These are phyloP conservation scores for Cucumis melo DNA, from an alignment of 306 rosid genomes.

Conservation along the genomic window DNA sequence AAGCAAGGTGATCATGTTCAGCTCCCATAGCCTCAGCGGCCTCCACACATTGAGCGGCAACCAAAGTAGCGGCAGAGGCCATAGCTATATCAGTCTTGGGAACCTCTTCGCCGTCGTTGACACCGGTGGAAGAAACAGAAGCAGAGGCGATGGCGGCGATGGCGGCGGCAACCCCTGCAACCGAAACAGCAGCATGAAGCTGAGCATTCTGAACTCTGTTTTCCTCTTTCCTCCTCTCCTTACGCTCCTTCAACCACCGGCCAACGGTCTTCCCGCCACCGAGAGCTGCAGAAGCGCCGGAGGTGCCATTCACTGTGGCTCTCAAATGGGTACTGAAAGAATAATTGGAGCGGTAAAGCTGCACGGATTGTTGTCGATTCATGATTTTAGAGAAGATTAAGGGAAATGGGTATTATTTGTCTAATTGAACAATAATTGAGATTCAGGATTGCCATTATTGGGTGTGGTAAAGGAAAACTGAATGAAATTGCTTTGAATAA, in stretches of 20 bases:
- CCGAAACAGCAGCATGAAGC: conserved; percentile 80
- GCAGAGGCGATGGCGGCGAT: conserved; percentile 79
- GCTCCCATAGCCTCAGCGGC: conserved; percentile 92
- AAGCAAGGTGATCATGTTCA: conserved; percentile 67
- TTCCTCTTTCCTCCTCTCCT: conserved; percentile 88
- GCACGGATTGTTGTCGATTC: conserved; percentile 12
- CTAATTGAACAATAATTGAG: background rate
- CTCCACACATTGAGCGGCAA: conserved; percentile 93
- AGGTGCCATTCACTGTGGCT: conserved; percentile 14
- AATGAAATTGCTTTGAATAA: background rate
- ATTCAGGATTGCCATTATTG: background rate
- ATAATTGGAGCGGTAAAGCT: conserved; percentile 43
- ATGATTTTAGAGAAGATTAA: background rate
- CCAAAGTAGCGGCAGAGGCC: conserved; percentile 86
- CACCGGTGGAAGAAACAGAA: conserved; percentile 46
- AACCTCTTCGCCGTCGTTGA: conserved; percentile 47
- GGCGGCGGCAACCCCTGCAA: conserved; percentile 81
- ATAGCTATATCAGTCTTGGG: conserved; percentile 71
- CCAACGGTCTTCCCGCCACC: conserved; percentile 72
- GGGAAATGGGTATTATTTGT: background rate
- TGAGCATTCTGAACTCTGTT: conserved; percentile 75
- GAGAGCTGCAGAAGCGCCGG: background rate
- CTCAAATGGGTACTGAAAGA: conserved; percentile 21
- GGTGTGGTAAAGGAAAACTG: background rate
- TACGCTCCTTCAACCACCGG: conserved; percentile 86